Base-by-base conservation (phyloP, 2,329 filamentous ascomycete species). In the Diaporthe longicolla region DNA sequence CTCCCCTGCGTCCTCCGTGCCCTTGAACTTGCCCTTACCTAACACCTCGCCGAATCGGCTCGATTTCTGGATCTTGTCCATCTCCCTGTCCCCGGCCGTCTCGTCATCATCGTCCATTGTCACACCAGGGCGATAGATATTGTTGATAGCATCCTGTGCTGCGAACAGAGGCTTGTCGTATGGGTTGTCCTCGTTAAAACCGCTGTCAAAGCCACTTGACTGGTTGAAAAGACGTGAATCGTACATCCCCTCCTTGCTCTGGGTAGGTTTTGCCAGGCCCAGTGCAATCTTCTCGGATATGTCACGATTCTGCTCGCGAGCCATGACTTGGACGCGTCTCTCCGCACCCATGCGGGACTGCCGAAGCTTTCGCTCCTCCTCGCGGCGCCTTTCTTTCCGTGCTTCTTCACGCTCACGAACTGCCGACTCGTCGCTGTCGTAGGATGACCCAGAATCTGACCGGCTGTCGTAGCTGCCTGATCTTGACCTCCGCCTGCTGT, bases 121-220 rank as follows among this genome's bases (percentile, higher is more conserved):
- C 32, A 93, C 90, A 29, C 90, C 90, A 1, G 96, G 95, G 45
- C 95, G 90, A 84, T 99, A 99, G 78, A 99, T 98, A 82, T 93
- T 96, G 85, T 91, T 97, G 79, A 98, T 95, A 11, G 95, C 96
- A 81, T 98, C 96, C 82, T 98, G 95, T 19, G 97, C 96, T 0
- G 95, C 95, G 82, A 99, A 99, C 10, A 99, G 87, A 26, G 97
- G 97, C 84, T 98, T 98, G 83, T 98, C 97, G 85, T 98, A 99
- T 0, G 93, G 92, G 81, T 99, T 97, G 82, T 99, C 97, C 83
- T 99, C 97, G 83, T 99, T 99, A 88, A 98, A 95, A 0, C 96
- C 97, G 70, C 92, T 90, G 78, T 95, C 93, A 81, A 99, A 97
- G 0, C 97, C 97, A 78, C 93, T 95, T 8, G 92, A 93, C 84